phyloP scores from a whole-genome alignment of 306 rosid genomes.

The Sphenostylis stenocarpa region DNA sequence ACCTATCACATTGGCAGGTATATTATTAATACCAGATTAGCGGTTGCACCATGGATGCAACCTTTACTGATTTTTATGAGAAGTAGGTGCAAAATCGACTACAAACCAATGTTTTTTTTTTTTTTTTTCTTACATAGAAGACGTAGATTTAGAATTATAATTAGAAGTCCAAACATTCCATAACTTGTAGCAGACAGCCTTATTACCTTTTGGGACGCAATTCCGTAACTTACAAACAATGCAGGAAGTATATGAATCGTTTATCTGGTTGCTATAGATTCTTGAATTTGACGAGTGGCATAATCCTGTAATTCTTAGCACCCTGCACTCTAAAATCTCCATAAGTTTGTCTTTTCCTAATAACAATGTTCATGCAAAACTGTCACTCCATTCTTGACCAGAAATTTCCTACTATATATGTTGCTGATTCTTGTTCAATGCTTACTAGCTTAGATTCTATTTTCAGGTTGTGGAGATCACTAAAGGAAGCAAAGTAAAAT shows the following conservation, averaged over 20 bases:
- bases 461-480: slow-evolving; percentile 88
- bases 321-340: neutral
- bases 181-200: neutral
- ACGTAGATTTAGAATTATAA: neutral
- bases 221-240: neutral
- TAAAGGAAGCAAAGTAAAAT: slow-evolving; percentile 96
- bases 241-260: neutral
- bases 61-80: neutral
- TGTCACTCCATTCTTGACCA: slow-evolving; percentile 1
- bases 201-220: neutral
- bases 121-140: neutral
- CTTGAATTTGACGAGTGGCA: neutral
- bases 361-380: neutral
- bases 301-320: neutral
- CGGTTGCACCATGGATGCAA: neutral
- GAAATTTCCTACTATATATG: neutral
- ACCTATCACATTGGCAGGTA: neutral
- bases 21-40: neutral
- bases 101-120: no score
- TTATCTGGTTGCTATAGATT: neutral
- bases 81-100: neutral
- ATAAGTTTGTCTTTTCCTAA: neutral
- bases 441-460: slow-evolving; percentile 31
- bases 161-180: neutral
- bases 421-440: slow-evolving; percentile 33